Base-by-base conservation (phyloP, 352 stramenopile species). In the Phytophthora cryptogea region DNA sequence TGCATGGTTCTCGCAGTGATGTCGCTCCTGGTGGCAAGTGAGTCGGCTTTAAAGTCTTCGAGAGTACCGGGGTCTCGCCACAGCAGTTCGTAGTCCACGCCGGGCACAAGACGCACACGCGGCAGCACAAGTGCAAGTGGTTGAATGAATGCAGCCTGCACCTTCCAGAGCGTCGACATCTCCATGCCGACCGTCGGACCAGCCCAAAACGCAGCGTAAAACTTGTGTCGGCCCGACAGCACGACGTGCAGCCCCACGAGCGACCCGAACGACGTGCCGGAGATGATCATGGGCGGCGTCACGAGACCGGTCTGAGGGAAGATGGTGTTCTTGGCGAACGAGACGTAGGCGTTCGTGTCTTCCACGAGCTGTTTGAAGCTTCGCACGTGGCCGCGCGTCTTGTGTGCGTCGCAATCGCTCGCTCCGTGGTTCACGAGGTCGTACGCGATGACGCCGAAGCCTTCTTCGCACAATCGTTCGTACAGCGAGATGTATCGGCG, bases 201-300 rank as follows among this genome's bases (percentile, higher is more conserved):
- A 3, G 70, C 71, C 53, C 82, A 77, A 45, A 87, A 66, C 17
- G 69, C 63, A 20, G 63, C 79, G 43, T 63, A 33, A 50, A 89
- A 83, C 47, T 67, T 52, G 53, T 87, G 71, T 23, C 39, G 20
- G 2, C 60, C 66, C 13, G 66, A 77, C 14, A 87, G 68, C 45
- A 80, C 59, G 8, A 70, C 74, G 65, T 86, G 77, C 14, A 83
- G 44, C 0, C 69, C 75, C 16, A 87, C 60, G 26, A 89, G 73
- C 30, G 64, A 67, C 8, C 79, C 79, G 59, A 81, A 87, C 20
- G 72, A 83, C 37, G 79, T 82, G 59, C 77, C 76, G 57, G 77
- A 74, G 55, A 89, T 75, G 51, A 84, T 63, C 27, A 86, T 52
- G 28, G 74, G 76, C 53, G 58, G 56, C 39, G 35, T 9, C 10